These are phyloP conservation scores for Alternaria ethzedia DNA, from an alignment of 2,329 filamentous ascomycete genomes.

Conservation along the genomic window DNA sequence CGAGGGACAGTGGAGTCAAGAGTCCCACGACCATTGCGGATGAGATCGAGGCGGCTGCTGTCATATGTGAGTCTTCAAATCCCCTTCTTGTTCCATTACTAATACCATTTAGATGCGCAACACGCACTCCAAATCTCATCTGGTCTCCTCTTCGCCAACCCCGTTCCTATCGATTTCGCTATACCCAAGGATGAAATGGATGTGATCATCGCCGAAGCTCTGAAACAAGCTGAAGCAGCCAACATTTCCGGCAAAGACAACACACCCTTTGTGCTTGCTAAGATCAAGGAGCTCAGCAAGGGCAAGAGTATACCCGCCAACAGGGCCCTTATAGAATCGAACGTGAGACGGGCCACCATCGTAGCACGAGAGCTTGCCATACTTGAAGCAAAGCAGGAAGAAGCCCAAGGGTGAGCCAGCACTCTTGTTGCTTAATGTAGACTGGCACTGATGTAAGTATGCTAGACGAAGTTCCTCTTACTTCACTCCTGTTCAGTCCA, in stretches of 20 bases:
- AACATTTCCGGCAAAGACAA: constrained; percentile 73
- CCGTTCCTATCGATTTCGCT: constrained; percentile 73
- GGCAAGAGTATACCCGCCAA: constrained; percentile 77
- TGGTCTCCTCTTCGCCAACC: constrained; percentile 88
- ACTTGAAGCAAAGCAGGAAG: constrained; percentile 53
- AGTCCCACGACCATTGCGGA: constrained; percentile 78
- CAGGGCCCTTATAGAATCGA: constrained; percentile 69
- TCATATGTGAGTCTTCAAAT: constrained; percentile 66
- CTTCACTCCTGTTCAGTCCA: constrained; percentile 31
- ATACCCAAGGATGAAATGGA: constrained; percentile 66
- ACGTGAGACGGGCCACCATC: constrained; percentile 69
- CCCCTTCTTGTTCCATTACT: background rate
- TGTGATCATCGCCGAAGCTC: constrained; percentile 49
- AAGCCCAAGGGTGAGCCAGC: constrained; percentile 49
- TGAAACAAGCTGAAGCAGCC: constrained; percentile 44
- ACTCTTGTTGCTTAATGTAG: constrained; percentile 34
- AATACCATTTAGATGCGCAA: constrained; percentile 66
- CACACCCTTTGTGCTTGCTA: constrained; percentile 81
- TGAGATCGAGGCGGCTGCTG: constrained; percentile 85
- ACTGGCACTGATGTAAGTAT: constrained; percentile 50
- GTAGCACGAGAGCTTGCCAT: constrained; percentile 68
- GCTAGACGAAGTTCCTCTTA: constrained; percentile 33
- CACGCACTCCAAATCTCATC: constrained; percentile 73
- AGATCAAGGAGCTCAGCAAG: constrained; percentile 79
- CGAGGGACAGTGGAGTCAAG: constrained; percentile 79